Percentiles rank a stretch among this genome's conserved stretches.
Evolutionary conservation across 257 asterid species (phyloP).

Genomic region (Rubia yunnanensis): DNA sequence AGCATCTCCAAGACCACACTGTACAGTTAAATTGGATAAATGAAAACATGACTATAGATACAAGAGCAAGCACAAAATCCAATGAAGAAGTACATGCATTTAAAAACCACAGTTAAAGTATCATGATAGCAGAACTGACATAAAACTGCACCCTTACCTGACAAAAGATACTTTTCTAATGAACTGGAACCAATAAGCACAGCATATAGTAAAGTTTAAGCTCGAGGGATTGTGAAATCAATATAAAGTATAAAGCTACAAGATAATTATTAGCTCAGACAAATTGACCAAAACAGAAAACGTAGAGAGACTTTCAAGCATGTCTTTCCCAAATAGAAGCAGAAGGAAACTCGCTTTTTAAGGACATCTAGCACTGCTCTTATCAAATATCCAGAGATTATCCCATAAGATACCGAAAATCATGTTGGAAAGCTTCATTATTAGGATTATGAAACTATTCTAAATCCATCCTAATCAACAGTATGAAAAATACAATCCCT

Average conservation of each 20-base stretch:
- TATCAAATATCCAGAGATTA: background rate
- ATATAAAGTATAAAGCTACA: background rate
- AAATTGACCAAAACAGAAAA: background rate
- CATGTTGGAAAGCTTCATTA: background rate
- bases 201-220: too few relatives aligned
- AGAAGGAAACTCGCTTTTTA: background rate
- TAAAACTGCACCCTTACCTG: background rate
- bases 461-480: background rate
- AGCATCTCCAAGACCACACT: slow-evolving; percentile 99
- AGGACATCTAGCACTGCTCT: background rate
- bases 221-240: background rate
- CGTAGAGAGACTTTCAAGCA: background rate
- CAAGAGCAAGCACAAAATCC: background rate
- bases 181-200: background rate
- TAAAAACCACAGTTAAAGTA: too few relatives aligned
- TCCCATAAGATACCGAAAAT: background rate
- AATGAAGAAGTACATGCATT: background rate
- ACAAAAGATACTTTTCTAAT: background rate
- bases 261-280: background rate
- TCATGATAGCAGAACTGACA: background rate
- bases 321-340: background rate
- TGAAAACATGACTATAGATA: background rate
- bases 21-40: slow-evolving; percentile 18
- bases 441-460: background rate
- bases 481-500: background rate